Evolutionary conservation across 345 rosid genomes (phyloP).

Genomic region (Leavenworthia alabamica): DNA sequence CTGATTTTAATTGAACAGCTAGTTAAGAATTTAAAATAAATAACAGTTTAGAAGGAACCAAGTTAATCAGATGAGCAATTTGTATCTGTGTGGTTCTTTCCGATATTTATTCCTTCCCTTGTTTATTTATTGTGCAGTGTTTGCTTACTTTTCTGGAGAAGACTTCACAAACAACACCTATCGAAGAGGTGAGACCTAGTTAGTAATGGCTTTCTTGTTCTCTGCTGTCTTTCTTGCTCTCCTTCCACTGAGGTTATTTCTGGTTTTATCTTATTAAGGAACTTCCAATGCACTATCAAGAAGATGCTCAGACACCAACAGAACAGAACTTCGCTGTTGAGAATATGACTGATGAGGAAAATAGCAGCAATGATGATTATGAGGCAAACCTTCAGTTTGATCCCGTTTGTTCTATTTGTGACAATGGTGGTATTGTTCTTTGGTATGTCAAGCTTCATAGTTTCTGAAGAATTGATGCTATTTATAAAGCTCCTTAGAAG

Average conservation of each 20-base stretch:
- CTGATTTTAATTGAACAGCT: neutral
- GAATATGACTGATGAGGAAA: constrained; percentile 27
- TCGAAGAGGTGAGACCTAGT: constrained; percentile 10
- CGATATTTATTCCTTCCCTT: neutral
- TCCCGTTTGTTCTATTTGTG: constrained; percentile 64
- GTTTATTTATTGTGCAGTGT: constrained; percentile 9
- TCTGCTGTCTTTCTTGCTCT: neutral
- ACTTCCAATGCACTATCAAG: neutral
- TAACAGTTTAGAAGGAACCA: neutral
- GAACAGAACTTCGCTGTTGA: constrained; percentile 30
- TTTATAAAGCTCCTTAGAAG: neutral
- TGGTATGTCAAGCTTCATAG: constrained; percentile 37
- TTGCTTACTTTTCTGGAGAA: constrained; percentile 7
- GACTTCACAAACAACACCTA: constrained; percentile 13
- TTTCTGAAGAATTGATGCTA: neutral
- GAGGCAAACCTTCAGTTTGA: constrained; percentile 31
- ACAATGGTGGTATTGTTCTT: constrained; percentile 57
- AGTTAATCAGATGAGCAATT: neutral
- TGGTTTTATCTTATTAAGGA: constrained; percentile 12
- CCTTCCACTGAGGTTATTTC: neutral
- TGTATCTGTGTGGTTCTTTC: neutral
- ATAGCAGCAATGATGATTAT: constrained; percentile 22
- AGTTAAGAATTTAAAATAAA: neutral
- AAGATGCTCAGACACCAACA: constrained; percentile 10
- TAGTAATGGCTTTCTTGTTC: neutral